A percentile compares a stretch with the other conserved stretches of the same genome.
Evolutionary conservation across 495 filamentous ascomycete genomes (phyloP).

Genomic region (Chaetomium fimeti): DNA sequence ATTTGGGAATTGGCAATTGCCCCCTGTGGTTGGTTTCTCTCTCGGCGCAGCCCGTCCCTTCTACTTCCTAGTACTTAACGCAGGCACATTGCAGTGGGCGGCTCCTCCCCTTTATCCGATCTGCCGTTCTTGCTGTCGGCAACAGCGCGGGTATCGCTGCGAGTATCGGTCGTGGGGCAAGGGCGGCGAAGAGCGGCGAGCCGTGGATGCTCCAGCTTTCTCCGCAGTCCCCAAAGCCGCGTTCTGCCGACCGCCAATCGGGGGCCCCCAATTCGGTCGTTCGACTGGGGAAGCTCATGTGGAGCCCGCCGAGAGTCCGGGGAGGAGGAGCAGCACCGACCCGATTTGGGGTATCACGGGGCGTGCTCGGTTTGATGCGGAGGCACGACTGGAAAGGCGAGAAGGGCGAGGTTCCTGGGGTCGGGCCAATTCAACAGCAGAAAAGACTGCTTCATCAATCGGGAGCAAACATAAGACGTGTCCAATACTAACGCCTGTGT

Average conservation of each 20-base stretch:
- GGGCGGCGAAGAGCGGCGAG: conserved; percentile 5
- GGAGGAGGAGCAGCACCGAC: background rate
- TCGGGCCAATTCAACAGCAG: background rate
- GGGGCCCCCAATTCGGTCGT: conserved; percentile 3
- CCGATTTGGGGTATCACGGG: conserved; percentile 15
- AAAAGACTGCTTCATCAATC: background rate
- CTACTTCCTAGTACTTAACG: background rate
- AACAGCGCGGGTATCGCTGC: background rate
- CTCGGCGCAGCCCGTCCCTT: background rate
- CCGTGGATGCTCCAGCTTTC: conserved; percentile 3
- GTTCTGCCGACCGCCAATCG: conserved; percentile 28
- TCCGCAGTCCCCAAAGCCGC: conserved; percentile 25
- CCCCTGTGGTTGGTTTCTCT: background rate
- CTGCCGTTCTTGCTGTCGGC: conserved; percentile 14
- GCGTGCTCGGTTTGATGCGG: conserved; percentile 2
- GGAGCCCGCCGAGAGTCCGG: conserved; percentile 19
- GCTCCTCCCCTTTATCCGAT: conserved; percentile 25
- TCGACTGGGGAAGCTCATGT: conserved; percentile 14
- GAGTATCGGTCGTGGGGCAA: conserved; percentile 12
- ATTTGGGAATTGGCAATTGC: conserved; percentile 14
- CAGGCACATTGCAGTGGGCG: background rate
- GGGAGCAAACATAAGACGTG: background rate
- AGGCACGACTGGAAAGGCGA: background rate
- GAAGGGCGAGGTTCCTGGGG: too few relatives aligned
- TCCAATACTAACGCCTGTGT: conserved; percentile 25